Base-by-base conservation (phyloP, 139 green algal species). In the Coelastrella sp. region DNA sequence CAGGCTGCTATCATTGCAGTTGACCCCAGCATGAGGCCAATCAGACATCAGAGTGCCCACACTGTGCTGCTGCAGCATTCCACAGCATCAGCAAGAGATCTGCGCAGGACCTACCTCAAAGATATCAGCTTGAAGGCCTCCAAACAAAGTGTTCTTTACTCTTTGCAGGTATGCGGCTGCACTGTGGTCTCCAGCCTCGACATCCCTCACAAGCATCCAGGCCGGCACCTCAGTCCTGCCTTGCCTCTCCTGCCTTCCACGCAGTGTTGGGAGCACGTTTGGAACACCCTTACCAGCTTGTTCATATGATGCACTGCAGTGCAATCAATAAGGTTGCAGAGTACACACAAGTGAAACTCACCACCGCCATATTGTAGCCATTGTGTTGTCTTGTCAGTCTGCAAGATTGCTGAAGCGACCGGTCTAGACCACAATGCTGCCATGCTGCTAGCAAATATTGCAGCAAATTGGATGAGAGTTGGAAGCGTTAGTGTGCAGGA, bases 51-150 rank as follows among this genome's bases (percentile, higher is more conserved):
- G 35, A 49, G 35, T 49, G 3, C 35, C 35, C 63, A 72, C 12
- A 72, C 63, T 22, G 63, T 72, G 63, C 63, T 17, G 15, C 12
- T 72, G 63, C 12, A 14, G 15, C 12, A 17, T 72, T 14, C 63
- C 63, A 22, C 63, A 72, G 63, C 63, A 72, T 14, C 63, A 72
- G 63, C 63, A 72, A 17, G 12, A 72, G 63, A 22, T 17, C 63
- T 17, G 15, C 12, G 4, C 3, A 72, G 63, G 12, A 4, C 63
- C n/a, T 17, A 87, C 82, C 82, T 63, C 84, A 72, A 89, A 89
- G 66, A 89, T 89, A n/a, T 89, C 84, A 49, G 19, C 15, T 56
- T 89, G 68, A 49, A 89, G 68, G 7, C 84, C 84, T n/a, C 84
- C 84, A 81, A 82, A 82, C 7, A 82, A 8, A 6, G 25, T 19